These are phyloP conservation scores for Tuber borchii DNA, from an alignment of 495 filamentous ascomycete genomes.

Conservation along the genomic window DNA sequence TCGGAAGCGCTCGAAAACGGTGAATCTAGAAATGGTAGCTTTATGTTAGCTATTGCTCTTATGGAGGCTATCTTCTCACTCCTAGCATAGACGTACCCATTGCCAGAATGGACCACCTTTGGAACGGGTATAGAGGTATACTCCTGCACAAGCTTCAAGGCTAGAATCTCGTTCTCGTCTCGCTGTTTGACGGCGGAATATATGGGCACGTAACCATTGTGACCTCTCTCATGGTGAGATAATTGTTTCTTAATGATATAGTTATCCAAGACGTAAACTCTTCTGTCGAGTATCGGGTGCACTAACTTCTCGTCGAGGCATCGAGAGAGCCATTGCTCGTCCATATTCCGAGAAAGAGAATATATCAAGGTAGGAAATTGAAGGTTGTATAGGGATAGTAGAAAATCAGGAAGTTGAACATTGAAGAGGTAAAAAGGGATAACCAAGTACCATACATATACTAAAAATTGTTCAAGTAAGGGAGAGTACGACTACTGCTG, in stretches of 20 bases:
- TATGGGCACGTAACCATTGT: slow-evolving; percentile 7
- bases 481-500: neutral
- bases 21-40: slow-evolving; percentile 5
- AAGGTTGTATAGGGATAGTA: neutral
- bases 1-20: slow-evolving; percentile 11
- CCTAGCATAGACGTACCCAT: neutral
- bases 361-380: slow-evolving; percentile 1
- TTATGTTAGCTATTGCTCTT: neutral
- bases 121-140: slow-evolving; percentile 9
- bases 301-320: slow-evolving; percentile 7
- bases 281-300: neutral
- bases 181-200: slow-evolving; percentile 7
- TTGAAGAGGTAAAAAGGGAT: neutral
- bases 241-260: slow-evolving; percentile 15
- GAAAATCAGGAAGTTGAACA: neutral
- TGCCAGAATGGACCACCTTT: slow-evolving; percentile 8
- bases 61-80: neutral
- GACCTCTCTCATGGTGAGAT: neutral
- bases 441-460: neutral
- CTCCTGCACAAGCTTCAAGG: slow-evolving; percentile 8
- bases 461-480: neutral
- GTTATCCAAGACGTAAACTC: slow-evolving; percentile 2
- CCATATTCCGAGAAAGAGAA: neutral
- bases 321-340: slow-evolving; percentile 11
- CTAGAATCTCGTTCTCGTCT: slow-evolving; percentile 19